A percentile compares a stretch with the other conserved stretches of the same genome.
Evolutionary conservation across 176 grass and related monocot genomes (phyloP).

Genomic region (Saccharum officinarum): DNA sequence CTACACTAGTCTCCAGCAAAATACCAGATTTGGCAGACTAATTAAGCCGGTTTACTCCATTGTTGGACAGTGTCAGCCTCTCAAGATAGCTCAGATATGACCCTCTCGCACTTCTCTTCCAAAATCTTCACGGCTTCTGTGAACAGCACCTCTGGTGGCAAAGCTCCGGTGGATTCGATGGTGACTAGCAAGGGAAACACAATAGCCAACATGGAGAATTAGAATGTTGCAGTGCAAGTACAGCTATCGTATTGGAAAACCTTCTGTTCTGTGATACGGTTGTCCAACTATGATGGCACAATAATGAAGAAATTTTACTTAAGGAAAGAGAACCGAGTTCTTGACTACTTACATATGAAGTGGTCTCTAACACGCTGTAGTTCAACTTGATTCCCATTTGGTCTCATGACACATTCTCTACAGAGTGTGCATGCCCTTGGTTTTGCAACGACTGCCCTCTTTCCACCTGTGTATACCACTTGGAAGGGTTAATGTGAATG

Average conservation of each 20-base stretch:
- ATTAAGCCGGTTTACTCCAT: background rate
- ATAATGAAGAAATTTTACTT: background rate
- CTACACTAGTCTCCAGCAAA: background rate
- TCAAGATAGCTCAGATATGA: conserved; percentile 77
- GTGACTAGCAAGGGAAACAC: conserved; percentile 54
- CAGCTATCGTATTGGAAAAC: background rate
- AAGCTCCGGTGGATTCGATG: conserved; percentile 64
- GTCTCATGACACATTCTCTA: conserved; percentile 66
- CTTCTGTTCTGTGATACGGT: background rate
- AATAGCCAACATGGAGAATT: conserved; percentile 1
- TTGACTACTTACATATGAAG: conserved; percentile 79
- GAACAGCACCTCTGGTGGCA: conserved; percentile 70
- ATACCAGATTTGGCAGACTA: background rate
- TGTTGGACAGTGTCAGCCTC: too few species aligned
- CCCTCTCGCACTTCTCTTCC: conserved; percentile 72
- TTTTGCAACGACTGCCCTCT: conserved; percentile 61
- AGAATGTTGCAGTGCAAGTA: background rate
- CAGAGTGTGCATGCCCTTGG: conserved; percentile 85
- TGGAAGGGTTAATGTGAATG: background rate
- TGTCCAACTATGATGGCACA: background rate
- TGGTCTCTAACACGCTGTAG: conserved; percentile 78
- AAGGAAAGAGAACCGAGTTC: background rate
- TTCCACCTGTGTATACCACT: conserved; percentile 42
- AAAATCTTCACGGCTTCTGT: conserved; percentile 78
- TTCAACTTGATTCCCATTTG: conserved; percentile 38